These are phyloP conservation scores for Perkinsela sp. DNA, from an alignment of 208 protist genomes.

Conservation along the genomic window DNA sequence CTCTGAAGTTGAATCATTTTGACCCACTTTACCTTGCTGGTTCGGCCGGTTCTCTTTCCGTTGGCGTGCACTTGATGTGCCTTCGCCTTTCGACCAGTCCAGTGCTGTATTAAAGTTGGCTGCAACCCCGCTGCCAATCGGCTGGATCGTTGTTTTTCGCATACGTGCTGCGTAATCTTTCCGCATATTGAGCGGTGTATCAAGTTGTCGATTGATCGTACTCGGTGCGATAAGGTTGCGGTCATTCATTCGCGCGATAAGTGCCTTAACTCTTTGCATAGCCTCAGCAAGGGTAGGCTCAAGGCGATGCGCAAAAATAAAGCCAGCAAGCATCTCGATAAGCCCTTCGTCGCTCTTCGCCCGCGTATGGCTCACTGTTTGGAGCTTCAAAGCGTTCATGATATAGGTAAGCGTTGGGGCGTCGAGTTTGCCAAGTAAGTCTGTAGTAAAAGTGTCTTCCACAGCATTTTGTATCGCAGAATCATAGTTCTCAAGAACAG, in stretches of 20 bases:
- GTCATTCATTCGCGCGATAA: background rate
- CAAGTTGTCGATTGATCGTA: background rate
- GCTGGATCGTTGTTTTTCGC: background rate
- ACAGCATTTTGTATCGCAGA: too few species aligned
- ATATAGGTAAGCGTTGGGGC: background rate
- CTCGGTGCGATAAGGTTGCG: background rate
- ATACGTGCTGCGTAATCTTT: background rate
- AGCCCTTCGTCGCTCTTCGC: background rate
- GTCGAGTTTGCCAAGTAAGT: too few species aligned
- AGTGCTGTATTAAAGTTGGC: background rate
- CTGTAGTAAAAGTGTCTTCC: too few species aligned
- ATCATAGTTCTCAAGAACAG: too few species aligned
- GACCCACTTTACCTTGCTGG: too few species aligned
- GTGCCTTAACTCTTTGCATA: background rate
- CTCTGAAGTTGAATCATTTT: background rate
- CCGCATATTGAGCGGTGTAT: background rate
- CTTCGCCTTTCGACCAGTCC: background rate
- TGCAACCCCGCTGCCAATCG: background rate
- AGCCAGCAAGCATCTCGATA: background rate
- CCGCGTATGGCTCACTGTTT: background rate
- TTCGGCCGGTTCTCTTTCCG: background rate
- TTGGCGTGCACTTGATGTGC: background rate
- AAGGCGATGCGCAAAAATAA: background rate
- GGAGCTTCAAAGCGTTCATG: background rate
- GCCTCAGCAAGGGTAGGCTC: background rate